Conservation (phyloP, 192 early-diverging fungal species). For the Podochytrium sp. region DNA sequence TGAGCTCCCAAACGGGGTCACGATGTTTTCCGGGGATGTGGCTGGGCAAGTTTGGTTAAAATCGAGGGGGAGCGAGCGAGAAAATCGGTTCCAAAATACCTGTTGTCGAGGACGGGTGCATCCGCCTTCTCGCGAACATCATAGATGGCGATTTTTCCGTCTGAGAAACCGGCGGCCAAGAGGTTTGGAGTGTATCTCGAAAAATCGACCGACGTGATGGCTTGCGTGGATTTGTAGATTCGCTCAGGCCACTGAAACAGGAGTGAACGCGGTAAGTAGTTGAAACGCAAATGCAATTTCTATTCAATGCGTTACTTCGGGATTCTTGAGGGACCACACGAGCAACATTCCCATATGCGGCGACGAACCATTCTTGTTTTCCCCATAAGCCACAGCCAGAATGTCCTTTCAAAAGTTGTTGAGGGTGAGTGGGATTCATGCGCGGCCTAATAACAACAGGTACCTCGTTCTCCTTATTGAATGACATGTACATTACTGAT, state of each 20-base stretch:
- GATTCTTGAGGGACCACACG: conserved; percentile 63
- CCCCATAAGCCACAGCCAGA: conserved; percentile 61
- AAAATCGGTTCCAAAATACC: conserved; percentile 26
- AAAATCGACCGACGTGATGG: conserved; percentile 62
- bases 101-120: conserved; percentile 51
- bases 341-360: conserved; percentile 49
- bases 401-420: too few relatives aligned
- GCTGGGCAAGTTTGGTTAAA: conserved; percentile 18
- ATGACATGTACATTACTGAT: conserved; percentile 53
- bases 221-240: conserved; percentile 48
- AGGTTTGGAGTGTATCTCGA: conserved; percentile 54
- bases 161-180: conserved; percentile 55
- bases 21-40: conserved; percentile 59
- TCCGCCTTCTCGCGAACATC: conserved; percentile 52
- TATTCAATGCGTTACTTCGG: conserved; percentile 44
- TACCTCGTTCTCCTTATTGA: conserved; percentile 65
- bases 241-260: conserved; percentile 57
- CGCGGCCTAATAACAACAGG: neutral
- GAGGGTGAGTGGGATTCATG: too few relatives aligned
- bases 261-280: neutral
- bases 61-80: neutral
- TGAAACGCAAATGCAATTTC: neutral
- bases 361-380: conserved; percentile 36
- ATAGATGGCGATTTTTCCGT: conserved; percentile 58
- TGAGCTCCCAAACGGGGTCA: conserved; percentile 67